Base-by-base conservation (phyloP, 2,329 filamentous ascomycete genomes). In the Remersonia thermophila region DNA sequence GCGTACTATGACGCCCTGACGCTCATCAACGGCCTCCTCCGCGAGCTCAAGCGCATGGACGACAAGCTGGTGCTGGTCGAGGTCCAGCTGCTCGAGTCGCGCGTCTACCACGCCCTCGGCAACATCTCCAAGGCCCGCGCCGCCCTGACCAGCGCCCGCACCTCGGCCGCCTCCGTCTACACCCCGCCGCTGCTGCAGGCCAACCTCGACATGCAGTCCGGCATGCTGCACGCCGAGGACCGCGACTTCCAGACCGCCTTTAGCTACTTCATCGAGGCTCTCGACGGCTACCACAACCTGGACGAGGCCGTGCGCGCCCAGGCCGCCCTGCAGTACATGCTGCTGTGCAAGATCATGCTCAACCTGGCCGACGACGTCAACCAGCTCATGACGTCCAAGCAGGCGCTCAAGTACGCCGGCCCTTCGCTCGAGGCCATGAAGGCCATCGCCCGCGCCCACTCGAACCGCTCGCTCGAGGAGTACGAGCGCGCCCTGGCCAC, bases 321-420 rank as follows among this genome's bases (percentile, higher is more conserved):
- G n/a, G 84, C 89, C 10, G 86, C 91, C 9, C 69, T 98, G 47
- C 91, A 98, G 67, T 98, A 98, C 70, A 98, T 98, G 91, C 75
- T 98, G 37, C 78, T 98, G 26, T 96, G 91, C 77, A 98, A 98
- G 69, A 91, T 98, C 60, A 98, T 98, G 93, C 73, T 98, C 50
- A 98, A 98, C 64, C 71, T 93, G 28, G 85, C 78, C 47, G 87
- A 96, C 66, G 93, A 98, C 59, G 89, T 98, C 58, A 93, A 89
- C 63, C 77, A 82, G 55, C 75, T 98, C 49, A 85, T 98, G 77
- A 77, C 82, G 20, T 93, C 85, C 37, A 98, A 98, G 72, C 87
- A 95, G 60, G 91, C 93, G 27, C 77, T 93, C 55, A 91, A 93
- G 63, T 96, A 98, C 57, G 87, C 87, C 23, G 86, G 89, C 51